Base-by-base conservation (phyloP, 352 stramenopile genomes). In the Paralagenidium karlingii region DNA sequence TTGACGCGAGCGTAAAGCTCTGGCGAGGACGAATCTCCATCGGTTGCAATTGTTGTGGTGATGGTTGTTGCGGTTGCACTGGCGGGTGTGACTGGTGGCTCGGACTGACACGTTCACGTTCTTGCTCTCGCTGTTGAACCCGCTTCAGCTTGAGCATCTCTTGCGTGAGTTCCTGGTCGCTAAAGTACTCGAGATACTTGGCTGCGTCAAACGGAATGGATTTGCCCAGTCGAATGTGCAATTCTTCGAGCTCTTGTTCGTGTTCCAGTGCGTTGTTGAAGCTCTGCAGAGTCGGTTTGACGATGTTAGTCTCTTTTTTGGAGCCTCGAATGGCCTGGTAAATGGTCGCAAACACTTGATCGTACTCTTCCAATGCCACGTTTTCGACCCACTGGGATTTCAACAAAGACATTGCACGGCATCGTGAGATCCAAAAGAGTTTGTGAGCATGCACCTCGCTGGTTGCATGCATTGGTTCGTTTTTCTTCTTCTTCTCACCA, bases 401-500 rank as follows among this genome's bases (percentile, higher is more conserved):
- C 39, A 45, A 11, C 6, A 32, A 13, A 19, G 18, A 43, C 37
- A 16, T 2, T 13, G 34, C 8, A 11, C 18, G 16, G n/a, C 19
- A 16, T 18, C 10, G 26, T 37, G 25, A 8, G 1, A 38, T 39
- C 28, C 3, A 10, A 3, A 4, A n/a, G n/a, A n/a, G n/a, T n/a
- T n/a, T n/a, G n/a, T n/a, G n/a, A n/a, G n/a, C n/a, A n/a, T n/a
- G n/a, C n/a, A n/a, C n/a, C n/a, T n/a, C n/a, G n/a, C n/a, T n/a
- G n/a, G n/a, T n/a, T n/a, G n/a, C n/a, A n/a, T n/a, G n/a, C n/a
- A n/a, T n/a, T n/a, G n/a, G n/a, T n/a, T n/a, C n/a, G n/a, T n/a
- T n/a, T n/a, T n/a, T n/a, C n/a, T n/a, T n/a, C n/a, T n/a, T n/a
- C 3, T 16, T 34, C 51, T 34, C 34, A 80, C 63, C 58, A 81